Evolutionary conservation across 805 yeast species (phyloP).

Genomic region (Suhomyces kilbournensis): DNA sequence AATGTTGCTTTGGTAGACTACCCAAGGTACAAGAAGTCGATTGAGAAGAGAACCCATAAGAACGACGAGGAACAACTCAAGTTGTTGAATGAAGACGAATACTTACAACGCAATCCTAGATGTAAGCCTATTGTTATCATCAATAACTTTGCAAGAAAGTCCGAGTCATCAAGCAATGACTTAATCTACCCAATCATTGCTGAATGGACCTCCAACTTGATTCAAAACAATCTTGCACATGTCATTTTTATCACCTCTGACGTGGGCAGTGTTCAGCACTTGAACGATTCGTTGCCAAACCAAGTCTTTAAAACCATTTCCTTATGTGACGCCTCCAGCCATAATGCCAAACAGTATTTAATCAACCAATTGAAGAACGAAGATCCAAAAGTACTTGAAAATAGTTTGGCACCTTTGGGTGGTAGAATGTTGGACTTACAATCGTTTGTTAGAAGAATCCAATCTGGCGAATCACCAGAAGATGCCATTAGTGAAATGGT

Average conservation of each 20-base stretch:
- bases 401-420: conserved; percentile 72
- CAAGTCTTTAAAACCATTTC: conserved; percentile 76
- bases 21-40: conserved; percentile 22
- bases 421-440: conserved; percentile 95
- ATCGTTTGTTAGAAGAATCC: conserved; percentile 81
- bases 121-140: conserved; percentile 82
- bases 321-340: conserved; percentile 76
- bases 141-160: conserved; percentile 62
- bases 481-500: conserved; percentile 80
- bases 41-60: conserved; percentile 17
- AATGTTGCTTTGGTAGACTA: conserved; percentile 46
- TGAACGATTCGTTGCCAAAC: conserved; percentile 75
- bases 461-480: conserved; percentile 79
- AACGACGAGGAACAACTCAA: conserved; percentile 23
- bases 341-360: conserved; percentile 70
- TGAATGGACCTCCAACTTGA: conserved; percentile 82
- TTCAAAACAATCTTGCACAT: conserved; percentile 80
- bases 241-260: conserved; percentile 87
- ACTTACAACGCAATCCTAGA: conserved; percentile 79
- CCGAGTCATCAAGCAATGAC: conserved; percentile 47
- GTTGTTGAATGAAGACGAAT: conserved; percentile 71
- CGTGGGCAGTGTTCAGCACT: conserved; percentile 65
- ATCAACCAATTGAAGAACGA: conserved; percentile 45
- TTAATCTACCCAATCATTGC: conserved; percentile 73
- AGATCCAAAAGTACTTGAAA: conserved; percentile 43